Conservation (phyloP, 2,329 filamentous ascomycete species). For the Gliomastix tumulicola region DNA sequence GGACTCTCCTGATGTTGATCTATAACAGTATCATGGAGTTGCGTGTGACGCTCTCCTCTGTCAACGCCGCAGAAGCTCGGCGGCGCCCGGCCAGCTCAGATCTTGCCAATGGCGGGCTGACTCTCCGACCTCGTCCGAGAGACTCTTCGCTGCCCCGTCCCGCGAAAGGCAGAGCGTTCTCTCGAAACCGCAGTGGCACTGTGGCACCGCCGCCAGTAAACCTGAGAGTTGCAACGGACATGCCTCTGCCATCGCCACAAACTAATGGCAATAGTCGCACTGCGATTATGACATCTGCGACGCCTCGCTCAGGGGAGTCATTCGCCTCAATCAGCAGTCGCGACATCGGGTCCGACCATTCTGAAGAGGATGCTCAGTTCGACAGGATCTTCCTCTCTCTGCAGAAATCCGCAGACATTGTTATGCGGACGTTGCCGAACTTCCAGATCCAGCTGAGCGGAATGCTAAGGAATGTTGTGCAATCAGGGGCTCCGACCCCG, state of each 20-base stretch:
- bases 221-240: constrained; percentile 49
- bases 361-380: constrained; percentile 73
- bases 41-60: constrained; percentile 41
- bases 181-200: constrained; percentile 24
- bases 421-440: constrained; percentile 63
- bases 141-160: constrained; percentile 48
- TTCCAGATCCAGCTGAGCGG: constrained; percentile 61
- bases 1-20: constrained; percentile 54
- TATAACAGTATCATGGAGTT: constrained; percentile 65
- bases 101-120: constrained; percentile 14
- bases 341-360: constrained; percentile 51
- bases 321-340: constrained; percentile 52
- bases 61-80: constrained; percentile 16
- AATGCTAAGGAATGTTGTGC: constrained; percentile 56
- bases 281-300: constrained; percentile 50
- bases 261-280: constrained; percentile 42
- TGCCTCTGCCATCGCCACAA: constrained; percentile 35
- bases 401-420: constrained; percentile 65
- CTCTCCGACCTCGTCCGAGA: constrained; percentile 40
- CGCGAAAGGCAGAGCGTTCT: constrained; percentile 33
- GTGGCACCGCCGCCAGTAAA: constrained; percentile 29
- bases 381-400: constrained; percentile 76
- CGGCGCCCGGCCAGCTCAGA: constrained; percentile 3
- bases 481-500: constrained; percentile 50
- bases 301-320: constrained; percentile 76